A percentile compares a stretch with the other conserved stretches of the same genome.
phyloP scores from a whole-genome alignment of 2,329 filamentous ascomycete species.

The Cryphonectria naterciae region DNA sequence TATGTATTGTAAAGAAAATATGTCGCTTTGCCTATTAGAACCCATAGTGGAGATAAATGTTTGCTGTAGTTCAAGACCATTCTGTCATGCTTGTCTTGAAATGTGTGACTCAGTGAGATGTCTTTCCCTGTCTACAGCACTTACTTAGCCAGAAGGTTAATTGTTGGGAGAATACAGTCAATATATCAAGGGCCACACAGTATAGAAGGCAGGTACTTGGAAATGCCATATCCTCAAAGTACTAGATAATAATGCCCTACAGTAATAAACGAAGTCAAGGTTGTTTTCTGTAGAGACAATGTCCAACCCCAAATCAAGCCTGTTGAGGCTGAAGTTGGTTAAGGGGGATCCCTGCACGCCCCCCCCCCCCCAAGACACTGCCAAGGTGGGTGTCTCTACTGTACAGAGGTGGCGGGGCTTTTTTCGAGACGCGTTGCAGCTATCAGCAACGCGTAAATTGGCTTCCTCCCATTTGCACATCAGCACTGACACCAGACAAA shows the following conservation, averaged over 20 bases:
- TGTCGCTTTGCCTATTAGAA: background rate
- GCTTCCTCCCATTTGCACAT: slow-evolving; percentile 28
- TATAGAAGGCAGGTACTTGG: background rate
- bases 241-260: background rate
- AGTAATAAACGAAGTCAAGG: background rate
- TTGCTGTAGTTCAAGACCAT: background rate
- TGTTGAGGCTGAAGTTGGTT: background rate
- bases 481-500: background rate
- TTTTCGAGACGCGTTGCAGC: slow-evolving; percentile 20
- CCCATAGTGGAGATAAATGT: background rate
- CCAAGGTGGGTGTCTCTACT: background rate
- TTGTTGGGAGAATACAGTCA: background rate
- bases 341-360: slow-evolving; percentile 10
- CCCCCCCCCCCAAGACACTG: background rate
- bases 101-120: background rate
- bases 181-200: background rate
- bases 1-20: background rate
- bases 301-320: background rate
- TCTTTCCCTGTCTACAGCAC: background rate
- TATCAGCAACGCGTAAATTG: slow-evolving; percentile 32
- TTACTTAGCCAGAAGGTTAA: background rate
- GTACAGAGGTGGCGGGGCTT: background rate
- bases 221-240: background rate
- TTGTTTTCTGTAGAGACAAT: background rate
- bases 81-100: background rate